Conservation (phyloP, 352 stramenopile genomes). For the Pythium pyrilobum region DNA sequence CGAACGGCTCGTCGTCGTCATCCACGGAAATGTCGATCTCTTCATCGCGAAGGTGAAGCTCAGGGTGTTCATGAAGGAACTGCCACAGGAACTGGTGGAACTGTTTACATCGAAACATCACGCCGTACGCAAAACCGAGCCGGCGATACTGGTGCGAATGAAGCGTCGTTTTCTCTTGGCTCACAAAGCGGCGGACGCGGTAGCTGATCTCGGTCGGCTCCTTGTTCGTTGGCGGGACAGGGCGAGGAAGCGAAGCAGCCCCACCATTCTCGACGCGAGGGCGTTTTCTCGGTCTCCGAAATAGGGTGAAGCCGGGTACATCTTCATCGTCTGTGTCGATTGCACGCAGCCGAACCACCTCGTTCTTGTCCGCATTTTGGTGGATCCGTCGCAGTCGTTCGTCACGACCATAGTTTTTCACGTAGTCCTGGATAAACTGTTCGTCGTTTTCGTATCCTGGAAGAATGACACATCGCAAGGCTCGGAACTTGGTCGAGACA, state of each 20-base stretch:
- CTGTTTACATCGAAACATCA: conserved; percentile 80
- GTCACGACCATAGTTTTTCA: conserved; percentile 74
- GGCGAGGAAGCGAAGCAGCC: neutral
- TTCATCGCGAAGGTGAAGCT: conserved; percentile 33
- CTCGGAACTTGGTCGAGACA: conserved; percentile 76
- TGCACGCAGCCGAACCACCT: conserved; percentile 48
- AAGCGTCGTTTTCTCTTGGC: conserved; percentile 42
- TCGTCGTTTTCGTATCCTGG: conserved; percentile 67
- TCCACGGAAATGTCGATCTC: conserved; percentile 34
- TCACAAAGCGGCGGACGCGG: conserved; percentile 61
- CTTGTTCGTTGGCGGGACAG: neutral
- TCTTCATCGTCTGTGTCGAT: conserved; percentile 38
- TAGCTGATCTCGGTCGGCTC: conserved; percentile 50
- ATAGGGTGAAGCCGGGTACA: conserved; percentile 15
- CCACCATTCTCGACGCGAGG: neutral
- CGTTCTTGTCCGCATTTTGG: conserved; percentile 47
- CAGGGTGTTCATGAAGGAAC: conserved; percentile 46
- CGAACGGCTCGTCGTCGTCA: conserved; percentile 31
- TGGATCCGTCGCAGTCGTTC: conserved; percentile 66
- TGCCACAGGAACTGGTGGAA: conserved; percentile 73
- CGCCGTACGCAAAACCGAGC: conserved; percentile 72
- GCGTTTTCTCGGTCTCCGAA: conserved; percentile 6
- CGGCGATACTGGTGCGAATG: conserved; percentile 69
- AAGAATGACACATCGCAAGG: conserved; percentile 60
- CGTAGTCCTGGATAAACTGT: conserved; percentile 59